Evolutionary conservation across 2,329 filamentous ascomycete species (phyloP).

Genomic region (Colletotrichum costaricense): DNA sequence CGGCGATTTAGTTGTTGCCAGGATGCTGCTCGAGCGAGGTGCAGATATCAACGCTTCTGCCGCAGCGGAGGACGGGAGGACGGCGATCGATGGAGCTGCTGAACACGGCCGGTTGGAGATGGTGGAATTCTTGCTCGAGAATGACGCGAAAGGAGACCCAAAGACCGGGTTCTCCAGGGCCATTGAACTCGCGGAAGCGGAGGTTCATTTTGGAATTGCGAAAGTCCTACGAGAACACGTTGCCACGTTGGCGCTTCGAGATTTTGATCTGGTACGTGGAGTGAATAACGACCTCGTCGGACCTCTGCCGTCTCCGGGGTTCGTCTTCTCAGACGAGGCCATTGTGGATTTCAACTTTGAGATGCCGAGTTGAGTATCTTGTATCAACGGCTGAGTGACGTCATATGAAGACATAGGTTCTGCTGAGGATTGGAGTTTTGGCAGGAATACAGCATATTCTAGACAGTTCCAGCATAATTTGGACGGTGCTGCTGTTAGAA

Average conservation of each 20-base stretch:
- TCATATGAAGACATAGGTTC: no score
- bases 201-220: not conserved
- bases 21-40: not conserved
- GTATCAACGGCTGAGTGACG: no score
- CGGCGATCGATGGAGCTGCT: conserved; percentile 4
- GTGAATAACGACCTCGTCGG: no score
- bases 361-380: not conserved
- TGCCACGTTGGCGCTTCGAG: no score
- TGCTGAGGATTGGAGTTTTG: no score
- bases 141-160: not conserved
- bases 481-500: no score
- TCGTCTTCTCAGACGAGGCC: not conserved
- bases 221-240: no score
- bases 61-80: not conserved
- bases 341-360: not conserved
- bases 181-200: not conserved
- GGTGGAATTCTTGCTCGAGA: not conserved
- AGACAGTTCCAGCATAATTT: no score
- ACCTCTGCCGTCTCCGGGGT: not conserved
- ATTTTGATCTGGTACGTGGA: no score
- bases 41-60: not conserved
- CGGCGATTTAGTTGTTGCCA: not conserved
- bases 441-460: no score
- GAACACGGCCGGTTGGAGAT: not conserved
- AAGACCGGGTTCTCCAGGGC: not conserved